Conservation (phyloP, 805 yeast species). For the Dipodascus geniculatus region DNA sequence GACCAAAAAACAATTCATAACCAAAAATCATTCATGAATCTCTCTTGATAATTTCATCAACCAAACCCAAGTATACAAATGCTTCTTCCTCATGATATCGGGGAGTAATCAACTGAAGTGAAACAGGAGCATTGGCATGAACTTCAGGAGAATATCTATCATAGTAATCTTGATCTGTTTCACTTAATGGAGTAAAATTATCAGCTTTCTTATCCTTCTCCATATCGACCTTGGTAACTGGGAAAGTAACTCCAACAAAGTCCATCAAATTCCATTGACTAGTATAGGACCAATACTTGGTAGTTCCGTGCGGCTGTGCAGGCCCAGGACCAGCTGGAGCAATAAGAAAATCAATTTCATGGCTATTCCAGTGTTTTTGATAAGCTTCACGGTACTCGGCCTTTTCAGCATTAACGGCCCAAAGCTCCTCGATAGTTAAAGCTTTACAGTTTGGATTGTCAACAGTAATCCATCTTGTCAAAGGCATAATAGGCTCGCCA, state of each 20-base stretch:
- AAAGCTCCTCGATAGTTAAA: slow-evolving; percentile 4
- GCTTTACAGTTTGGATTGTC: neutral
- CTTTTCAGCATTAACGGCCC: slow-evolving; percentile 8
- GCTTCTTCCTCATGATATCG: neutral
- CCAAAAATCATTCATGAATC: no score
- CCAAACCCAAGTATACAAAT: neutral
- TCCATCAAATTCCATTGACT: neutral
- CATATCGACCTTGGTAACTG: neutral
- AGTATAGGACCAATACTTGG: neutral
- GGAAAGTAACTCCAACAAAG: neutral
- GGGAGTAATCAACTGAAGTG: neutral
- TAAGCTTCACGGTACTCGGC: neutral
- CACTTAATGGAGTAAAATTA: slow-evolving; percentile 2
- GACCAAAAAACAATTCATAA: no score
- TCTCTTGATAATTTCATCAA: neutral
- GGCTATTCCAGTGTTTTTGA: neutral
- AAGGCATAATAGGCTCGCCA: slow-evolving; percentile 9
- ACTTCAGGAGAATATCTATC: neutral
- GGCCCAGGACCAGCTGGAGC: slow-evolving; percentile 9
- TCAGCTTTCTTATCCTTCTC: neutral
- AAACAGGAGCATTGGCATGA: neutral
- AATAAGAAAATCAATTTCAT: slow-evolving; percentile 1
- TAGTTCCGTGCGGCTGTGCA: neutral
- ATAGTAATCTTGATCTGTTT: slow-evolving; percentile 2
- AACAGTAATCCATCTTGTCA: neutral